Conservation (phyloP, 306 rosid genomes). For the apple (Malus domestica) region ASM211411v1 NC_041804.1:40559501-40560000, state of each 20-base stretch:
- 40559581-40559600: constrained; percentile 21
- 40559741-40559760: neutral
- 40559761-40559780: neutral
- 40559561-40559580: constrained; percentile 20
- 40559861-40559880: neutral
- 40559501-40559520: neutral
- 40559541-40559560: neutral
- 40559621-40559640: neutral
- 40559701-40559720: neutral
- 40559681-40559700: neutral
- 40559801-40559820: too few relatives aligned
- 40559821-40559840: constrained; percentile 19
- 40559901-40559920: neutral
- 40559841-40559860: neutral
- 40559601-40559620: constrained; percentile 29
- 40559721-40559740: neutral
- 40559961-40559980: constrained; percentile 40
- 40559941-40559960: constrained; percentile 33
- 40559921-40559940: neutral
- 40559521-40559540: neutral
- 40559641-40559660: neutral
- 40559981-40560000: constrained; percentile 36
- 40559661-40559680: neutral
- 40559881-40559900: neutral
- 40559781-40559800: neutral